phyloP scores from a whole-genome alignment of 169 alveolate genomes.

The Perkinsus chesapeaki region DNA sequence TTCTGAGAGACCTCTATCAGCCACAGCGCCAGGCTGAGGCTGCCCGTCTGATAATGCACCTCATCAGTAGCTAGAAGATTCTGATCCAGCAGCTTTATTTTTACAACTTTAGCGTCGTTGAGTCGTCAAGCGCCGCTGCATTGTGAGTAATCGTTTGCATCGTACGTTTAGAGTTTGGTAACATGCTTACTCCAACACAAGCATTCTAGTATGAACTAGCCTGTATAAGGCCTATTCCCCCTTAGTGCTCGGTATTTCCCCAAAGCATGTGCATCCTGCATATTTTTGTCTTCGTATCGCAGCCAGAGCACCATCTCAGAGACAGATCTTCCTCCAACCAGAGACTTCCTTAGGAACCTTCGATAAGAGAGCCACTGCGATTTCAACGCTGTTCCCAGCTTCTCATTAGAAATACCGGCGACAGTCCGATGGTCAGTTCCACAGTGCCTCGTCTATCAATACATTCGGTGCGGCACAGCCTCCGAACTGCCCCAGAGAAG shows the following conservation, averaged over 20 bases:
- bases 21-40: too few species aligned
- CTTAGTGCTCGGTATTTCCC: background rate
- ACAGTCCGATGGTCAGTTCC: background rate
- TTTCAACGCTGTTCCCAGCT: background rate
- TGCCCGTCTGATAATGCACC: too few species aligned
- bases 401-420: background rate
- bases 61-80: too few species aligned
- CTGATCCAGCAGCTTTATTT: too few species aligned
- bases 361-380: background rate
- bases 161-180: too few species aligned
- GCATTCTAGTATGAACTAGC: too few species aligned
- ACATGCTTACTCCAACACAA: too few species aligned
- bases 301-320: background rate
- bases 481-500: too few species aligned
- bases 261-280: background rate
- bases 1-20: too few species aligned
- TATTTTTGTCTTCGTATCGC: background rate
- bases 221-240: background rate
- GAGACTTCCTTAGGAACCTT: background rate
- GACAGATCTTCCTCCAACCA: background rate
- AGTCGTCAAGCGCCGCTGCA: too few species aligned
- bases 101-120: too few species aligned
- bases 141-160: too few species aligned
- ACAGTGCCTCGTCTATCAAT: background rate
- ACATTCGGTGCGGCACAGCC: background rate